Evolutionary conservation across 2,329 filamentous ascomycete genomes (phyloP).

Genomic region (Xylariaceae sp.): DNA sequence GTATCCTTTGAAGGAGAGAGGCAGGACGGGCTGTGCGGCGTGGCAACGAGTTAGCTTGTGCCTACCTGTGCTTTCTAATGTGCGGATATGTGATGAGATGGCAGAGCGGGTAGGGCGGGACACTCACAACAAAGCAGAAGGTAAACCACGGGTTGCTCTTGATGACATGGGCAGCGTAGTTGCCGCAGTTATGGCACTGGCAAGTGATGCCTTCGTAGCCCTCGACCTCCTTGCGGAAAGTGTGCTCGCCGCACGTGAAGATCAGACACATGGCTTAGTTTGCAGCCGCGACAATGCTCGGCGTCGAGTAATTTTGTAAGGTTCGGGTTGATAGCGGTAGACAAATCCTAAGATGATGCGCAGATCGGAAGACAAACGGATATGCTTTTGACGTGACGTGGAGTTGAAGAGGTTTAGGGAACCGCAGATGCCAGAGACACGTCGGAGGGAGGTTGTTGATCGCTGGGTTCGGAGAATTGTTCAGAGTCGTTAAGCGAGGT

Average conservation of each 20-base stretch:
- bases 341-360: background rate
- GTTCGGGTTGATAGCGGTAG: background rate
- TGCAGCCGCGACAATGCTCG: conserved; percentile 5
- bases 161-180: conserved; percentile 57
- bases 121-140: conserved; percentile 66
- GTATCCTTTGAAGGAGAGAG: conserved; percentile 63
- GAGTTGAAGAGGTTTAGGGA: too few relatives aligned
- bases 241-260: conserved; percentile 59
- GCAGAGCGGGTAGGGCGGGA: background rate
- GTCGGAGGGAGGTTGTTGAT: too few relatives aligned
- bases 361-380: background rate
- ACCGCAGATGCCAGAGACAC: too few relatives aligned
- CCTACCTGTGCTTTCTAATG: too few relatives aligned
- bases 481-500: too few relatives aligned
- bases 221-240: conserved; percentile 54
- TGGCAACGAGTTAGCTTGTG: conserved; percentile 4
- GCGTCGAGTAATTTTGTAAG: background rate
- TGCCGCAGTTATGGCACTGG: conserved; percentile 64
- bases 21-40: conserved; percentile 58
- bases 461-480: too few relatives aligned
- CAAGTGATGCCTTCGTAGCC: conserved; percentile 60
- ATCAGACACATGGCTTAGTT: conserved; percentile 54
- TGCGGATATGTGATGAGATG: background rate
- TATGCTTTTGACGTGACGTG: too few relatives aligned
- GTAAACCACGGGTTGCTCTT: conserved; percentile 72